Percentiles rank a stretch among this genome's conserved stretches.
These are phyloP conservation scores for Dactylellina haptotyla DNA, from an alignment of 2,329 filamentous ascomycete species.

Conservation along the genomic window DNA sequence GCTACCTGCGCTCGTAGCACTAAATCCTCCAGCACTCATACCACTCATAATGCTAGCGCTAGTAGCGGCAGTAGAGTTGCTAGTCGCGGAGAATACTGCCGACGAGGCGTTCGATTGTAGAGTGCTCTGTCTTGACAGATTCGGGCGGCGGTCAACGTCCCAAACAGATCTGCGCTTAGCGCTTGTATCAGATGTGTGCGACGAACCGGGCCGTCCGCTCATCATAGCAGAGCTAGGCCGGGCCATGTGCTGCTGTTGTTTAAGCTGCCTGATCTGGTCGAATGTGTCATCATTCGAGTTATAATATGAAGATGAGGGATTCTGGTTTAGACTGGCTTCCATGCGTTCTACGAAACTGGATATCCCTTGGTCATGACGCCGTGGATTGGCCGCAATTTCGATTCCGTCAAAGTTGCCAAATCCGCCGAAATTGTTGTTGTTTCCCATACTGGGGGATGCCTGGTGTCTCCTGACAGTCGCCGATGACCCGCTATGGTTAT, in stretches of 20 bases:
- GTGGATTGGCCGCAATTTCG: constrained; percentile 58
- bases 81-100: constrained; percentile 64
- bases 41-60: constrained; percentile 93
- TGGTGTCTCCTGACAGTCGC: constrained; percentile 67
- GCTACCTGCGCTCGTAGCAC: constrained; percentile 93
- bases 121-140: constrained; percentile 52
- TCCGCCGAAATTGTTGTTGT: constrained; percentile 66
- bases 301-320: constrained; percentile 28
- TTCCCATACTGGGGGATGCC: constrained; percentile 77
- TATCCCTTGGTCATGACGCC: constrained; percentile 42
- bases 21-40: constrained; percentile 86
- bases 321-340: constrained; percentile 42
- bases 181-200: constrained; percentile 30
- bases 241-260: constrained; percentile 39
- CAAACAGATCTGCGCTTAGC: constrained; percentile 49
- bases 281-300: constrained; percentile 43
- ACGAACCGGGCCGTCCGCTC: constrained; percentile 21
- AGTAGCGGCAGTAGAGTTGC: constrained; percentile 76
- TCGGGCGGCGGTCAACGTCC: constrained; percentile 44
- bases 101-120: constrained; percentile 48
- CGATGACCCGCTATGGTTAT: constrained; percentile 38
- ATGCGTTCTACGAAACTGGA: constrained; percentile 48
- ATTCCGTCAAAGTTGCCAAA: constrained; percentile 69
- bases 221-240: constrained; percentile 42
- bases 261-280: constrained; percentile 42